Percentiles rank a stretch among this genome's conserved stretches.
phyloP scores from a whole-genome alignment of 495 filamentous ascomycete genomes.

The Apiosordaria backusii region DNA sequence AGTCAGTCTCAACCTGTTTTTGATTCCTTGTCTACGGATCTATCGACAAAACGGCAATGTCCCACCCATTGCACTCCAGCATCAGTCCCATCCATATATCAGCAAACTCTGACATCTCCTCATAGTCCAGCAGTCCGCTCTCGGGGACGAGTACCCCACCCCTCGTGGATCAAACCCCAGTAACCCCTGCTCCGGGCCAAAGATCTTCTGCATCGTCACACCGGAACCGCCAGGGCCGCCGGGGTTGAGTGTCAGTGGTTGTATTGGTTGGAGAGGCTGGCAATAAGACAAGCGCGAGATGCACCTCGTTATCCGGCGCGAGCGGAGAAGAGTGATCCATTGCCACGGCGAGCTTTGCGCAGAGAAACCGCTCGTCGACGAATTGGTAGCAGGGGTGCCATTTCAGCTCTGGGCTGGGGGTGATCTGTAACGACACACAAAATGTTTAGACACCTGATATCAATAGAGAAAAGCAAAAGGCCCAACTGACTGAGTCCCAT shows the following conservation, averaged over 20 bases:
- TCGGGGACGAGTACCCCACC: constrained; percentile 37
- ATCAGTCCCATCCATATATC: constrained; percentile 44
- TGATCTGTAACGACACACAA: constrained; percentile 41
- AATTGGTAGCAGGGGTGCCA: constrained; percentile 40
- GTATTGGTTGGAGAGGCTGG: constrained; percentile 33
- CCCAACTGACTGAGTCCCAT: too few species aligned
- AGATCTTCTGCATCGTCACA: constrained; percentile 27
- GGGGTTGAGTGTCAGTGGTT: constrained; percentile 42
- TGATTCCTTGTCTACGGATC: neutral
- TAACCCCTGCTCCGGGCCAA: constrained; percentile 42
- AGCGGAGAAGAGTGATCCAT: constrained; percentile 52
- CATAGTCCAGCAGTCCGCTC: constrained; percentile 42
- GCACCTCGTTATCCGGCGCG: constrained; percentile 41
- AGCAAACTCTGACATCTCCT: constrained; percentile 42
- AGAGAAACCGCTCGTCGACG: constrained; percentile 37
- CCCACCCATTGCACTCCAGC: constrained; percentile 44
- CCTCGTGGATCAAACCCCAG: constrained; percentile 47
- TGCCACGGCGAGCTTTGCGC: constrained; percentile 55
- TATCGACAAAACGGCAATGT: constrained; percentile 20
- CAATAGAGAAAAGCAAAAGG: too few species aligned
- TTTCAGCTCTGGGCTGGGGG: constrained; percentile 40
- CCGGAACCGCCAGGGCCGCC: constrained; percentile 45
- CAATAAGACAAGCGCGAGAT: constrained; percentile 50
- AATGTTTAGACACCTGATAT: too few species aligned
- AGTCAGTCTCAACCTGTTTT: constrained; percentile 44